These are phyloP conservation scores for Dipteronia sinensis DNA, from an alignment of 345 rosid genomes.

Conservation along the genomic window DNA sequence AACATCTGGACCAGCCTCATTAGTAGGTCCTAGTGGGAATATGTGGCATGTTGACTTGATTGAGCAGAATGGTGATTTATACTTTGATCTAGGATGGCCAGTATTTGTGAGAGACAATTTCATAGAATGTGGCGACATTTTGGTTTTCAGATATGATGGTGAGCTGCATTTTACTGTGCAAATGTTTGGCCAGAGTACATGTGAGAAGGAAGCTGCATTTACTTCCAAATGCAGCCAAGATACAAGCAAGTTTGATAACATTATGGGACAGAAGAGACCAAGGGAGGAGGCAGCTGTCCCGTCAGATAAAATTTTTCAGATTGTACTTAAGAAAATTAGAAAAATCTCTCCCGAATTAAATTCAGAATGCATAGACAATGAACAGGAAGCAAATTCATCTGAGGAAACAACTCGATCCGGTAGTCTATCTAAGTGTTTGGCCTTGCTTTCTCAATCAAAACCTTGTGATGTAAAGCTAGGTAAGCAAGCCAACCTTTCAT, in stretches of 20 bases:
- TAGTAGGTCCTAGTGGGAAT: conserved; percentile 59
- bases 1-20: conserved; percentile 40
- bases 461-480: conserved; percentile 33
- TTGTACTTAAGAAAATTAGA: conserved; percentile 27
- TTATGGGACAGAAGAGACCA: conserved; percentile 35
- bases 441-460: conserved; percentile 19
- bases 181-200: conserved; percentile 50
- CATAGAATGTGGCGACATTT: conserved; percentile 51
- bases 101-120: conserved; percentile 49
- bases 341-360: conserved; percentile 18
- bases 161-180: conserved; percentile 54
- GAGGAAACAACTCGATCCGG: conserved; percentile 13
- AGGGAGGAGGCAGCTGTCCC: conserved; percentile 35
- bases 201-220: conserved; percentile 61
- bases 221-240: conserved; percentile 44
- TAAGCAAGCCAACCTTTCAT: conserved; percentile 12
- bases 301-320: conserved; percentile 28
- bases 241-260: conserved; percentile 19
- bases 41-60: conserved; percentile 45
- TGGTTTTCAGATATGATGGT: conserved; percentile 61
- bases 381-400: conserved; percentile 18
- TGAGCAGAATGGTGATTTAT: conserved; percentile 32
- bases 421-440: conserved; percentile 18
- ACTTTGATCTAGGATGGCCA: conserved; percentile 50
- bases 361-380: conserved; percentile 16